phyloP scores from a whole-genome alignment of 805 yeast genomes.

The Alloascoidea africana region DNA sequence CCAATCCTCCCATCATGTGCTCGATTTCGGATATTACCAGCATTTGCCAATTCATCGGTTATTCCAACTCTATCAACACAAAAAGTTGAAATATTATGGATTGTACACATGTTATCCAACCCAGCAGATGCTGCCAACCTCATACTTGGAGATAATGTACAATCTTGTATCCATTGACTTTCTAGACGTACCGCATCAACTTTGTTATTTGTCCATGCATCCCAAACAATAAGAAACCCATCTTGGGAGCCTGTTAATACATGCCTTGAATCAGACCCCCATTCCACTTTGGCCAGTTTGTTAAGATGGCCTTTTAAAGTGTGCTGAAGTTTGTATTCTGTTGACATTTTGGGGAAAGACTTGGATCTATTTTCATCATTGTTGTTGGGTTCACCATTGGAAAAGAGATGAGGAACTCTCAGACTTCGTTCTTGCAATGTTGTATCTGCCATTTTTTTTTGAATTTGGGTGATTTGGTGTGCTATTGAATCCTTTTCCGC shows the following conservation, averaged over 20 bases:
- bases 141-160: conserved; percentile 59
- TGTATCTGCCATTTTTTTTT: no score
- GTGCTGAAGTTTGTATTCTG: neutral
- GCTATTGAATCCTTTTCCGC: no score
- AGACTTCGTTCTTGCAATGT: no score
- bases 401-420: no score
- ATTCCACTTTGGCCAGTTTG: conserved; percentile 52
- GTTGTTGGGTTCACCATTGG: no score
- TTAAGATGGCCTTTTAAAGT: conserved; percentile 48
- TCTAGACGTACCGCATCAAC: conserved; percentile 55
- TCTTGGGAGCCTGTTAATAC: conserved; percentile 73
- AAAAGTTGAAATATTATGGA: conserved; percentile 33
- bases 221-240: conserved; percentile 78
- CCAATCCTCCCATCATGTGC: neutral
- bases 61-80: neutral
- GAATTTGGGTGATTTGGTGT: no score
- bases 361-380: no score
- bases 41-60: neutral
- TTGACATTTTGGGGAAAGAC: no score
- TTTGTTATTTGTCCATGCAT: conserved; percentile 56
- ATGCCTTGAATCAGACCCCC: conserved; percentile 49
- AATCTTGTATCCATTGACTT: conserved; percentile 65
- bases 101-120: conserved; percentile 61
- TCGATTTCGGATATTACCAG: neutral
- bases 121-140: conserved; percentile 68